phyloP scores from a whole-genome alignment of 768 basidiomycete genomes.

The Suillus fuscotomentosus region DNA sequence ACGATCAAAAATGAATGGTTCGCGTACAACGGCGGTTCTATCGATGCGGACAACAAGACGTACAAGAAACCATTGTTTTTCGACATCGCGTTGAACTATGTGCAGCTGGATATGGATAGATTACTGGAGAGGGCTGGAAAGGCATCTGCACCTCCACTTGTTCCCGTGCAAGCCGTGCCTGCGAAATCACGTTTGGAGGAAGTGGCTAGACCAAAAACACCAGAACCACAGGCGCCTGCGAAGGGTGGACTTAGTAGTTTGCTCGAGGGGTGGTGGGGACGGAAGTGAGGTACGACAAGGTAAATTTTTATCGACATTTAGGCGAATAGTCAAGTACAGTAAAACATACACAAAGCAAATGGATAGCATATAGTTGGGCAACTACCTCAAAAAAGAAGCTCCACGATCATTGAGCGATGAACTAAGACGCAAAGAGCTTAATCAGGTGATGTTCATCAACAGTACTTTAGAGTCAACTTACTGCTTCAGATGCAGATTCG shows the following conservation, averaged over 20 bases:
- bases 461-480: conserved; percentile 28
- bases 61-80: conserved; percentile 90
- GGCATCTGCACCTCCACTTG: conserved; percentile 25
- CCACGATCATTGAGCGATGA: conserved; percentile 19
- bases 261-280: conserved; percentile 78
- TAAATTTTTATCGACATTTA: neutral
- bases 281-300: neutral
- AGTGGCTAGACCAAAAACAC: conserved; percentile 42
- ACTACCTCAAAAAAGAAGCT: conserved; percentile 12
- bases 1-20: conserved; percentile 77
- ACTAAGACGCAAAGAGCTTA: conserved; percentile 13
- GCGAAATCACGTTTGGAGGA: conserved; percentile 60
- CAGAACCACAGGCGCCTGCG: conserved; percentile 43
- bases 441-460: neutral
- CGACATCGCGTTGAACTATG: conserved; percentile 92
- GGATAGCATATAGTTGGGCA: conserved; percentile 12
- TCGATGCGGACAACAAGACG: conserved; percentile 41
- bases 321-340: neutral
- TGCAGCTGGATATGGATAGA: conserved; percentile 80
- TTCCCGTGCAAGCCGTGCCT: conserved; percentile 23
- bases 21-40: conserved; percentile 66
- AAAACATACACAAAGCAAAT: neutral
- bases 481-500: conserved; percentile 54
- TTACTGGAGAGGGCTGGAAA: conserved; percentile 72
- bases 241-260: conserved; percentile 62